A percentile compares a stretch with the other conserved stretches of the same genome.
These are phyloP conservation scores for Boletus barrowsii DNA, from an alignment of 768 basidiomycete genomes.

Conservation along the genomic window DNA sequence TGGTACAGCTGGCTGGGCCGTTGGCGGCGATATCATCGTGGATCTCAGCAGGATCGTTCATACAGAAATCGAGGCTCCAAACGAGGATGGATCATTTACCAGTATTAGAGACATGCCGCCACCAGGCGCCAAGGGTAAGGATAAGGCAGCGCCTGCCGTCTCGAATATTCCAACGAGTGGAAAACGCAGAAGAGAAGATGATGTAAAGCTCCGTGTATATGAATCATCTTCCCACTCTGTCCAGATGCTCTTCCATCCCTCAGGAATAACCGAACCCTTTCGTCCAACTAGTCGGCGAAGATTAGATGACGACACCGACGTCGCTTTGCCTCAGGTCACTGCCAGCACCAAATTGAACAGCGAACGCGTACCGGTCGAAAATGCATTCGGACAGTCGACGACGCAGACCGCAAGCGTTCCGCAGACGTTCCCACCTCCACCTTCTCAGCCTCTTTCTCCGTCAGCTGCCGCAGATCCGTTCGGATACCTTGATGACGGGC, in stretches of 20 bases:
- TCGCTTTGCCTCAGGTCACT: neutral
- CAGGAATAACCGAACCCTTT: conserved; percentile 4
- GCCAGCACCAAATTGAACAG: neutral
- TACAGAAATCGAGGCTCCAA: conserved; percentile 64
- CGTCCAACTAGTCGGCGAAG: conserved; percentile 23
- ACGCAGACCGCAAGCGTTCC: neutral
- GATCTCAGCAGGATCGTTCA: conserved; percentile 71
- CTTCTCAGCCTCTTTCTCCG: neutral
- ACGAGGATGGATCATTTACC: conserved; percentile 51
- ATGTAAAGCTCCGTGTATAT: conserved; percentile 49
- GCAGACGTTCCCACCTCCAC: neutral
- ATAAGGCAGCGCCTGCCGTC: conserved; percentile 16
- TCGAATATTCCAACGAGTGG: conserved; percentile 24
- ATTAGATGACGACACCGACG: neutral
- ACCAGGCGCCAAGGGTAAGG: conserved; percentile 56
- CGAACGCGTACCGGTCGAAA: neutral
- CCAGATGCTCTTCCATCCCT: conserved; percentile 43
- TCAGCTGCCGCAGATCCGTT: conserved; percentile 49
- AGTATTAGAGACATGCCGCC: conserved; percentile 56
- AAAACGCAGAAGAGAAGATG: conserved; percentile 60
- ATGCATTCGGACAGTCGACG: neutral
- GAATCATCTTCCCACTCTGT: conserved; percentile 54
- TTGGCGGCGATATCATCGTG: conserved; percentile 82
- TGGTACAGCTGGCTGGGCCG: conserved; percentile 87
- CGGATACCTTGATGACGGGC: conserved; percentile 49